phyloP scores from a whole-genome alignment of 805 yeast species.

The Wickerhamomyces ciferrii region DNA sequence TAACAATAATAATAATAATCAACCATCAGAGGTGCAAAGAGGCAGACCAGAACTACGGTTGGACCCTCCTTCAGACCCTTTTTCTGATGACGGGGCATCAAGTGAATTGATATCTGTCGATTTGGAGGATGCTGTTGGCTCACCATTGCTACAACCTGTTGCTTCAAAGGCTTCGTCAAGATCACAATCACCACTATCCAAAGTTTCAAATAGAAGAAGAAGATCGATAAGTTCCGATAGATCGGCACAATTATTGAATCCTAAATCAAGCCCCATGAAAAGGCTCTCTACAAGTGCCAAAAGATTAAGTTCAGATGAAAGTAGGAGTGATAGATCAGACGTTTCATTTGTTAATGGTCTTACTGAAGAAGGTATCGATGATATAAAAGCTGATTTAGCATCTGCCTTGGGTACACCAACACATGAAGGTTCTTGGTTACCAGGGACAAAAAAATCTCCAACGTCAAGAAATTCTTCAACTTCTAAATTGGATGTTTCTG shows the following conservation, averaged over 20 bases:
- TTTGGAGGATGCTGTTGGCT: neutral
- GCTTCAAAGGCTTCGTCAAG: neutral
- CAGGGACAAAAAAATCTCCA: neutral
- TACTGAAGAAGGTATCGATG: neutral
- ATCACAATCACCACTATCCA: neutral
- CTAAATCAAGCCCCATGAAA: neutral
- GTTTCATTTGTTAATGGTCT: slow-evolving; percentile 1
- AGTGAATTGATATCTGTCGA: neutral
- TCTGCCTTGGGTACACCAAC: slow-evolving; percentile 3
- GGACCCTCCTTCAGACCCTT: neutral
- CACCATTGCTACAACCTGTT: neutral
- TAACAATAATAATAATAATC: neutral
- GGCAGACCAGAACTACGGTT: neutral
- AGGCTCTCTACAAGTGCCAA: neutral
- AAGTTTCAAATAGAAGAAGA: neutral
- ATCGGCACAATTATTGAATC: neutral
- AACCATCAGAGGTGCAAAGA: neutral
- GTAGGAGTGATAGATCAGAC: neutral
- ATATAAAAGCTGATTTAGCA: neutral
- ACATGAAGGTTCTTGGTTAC: slow-evolving; percentile 2
- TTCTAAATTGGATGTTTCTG: neutral
- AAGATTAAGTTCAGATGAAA: neutral
- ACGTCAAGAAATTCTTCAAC: slow-evolving; percentile 1
- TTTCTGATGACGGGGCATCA: neutral
- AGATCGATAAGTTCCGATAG: neutral